Evolutionary conservation across 1,284 basidiomycete species (phyloP).

Genomic region (Pyrrhoderma noxium): DNA sequence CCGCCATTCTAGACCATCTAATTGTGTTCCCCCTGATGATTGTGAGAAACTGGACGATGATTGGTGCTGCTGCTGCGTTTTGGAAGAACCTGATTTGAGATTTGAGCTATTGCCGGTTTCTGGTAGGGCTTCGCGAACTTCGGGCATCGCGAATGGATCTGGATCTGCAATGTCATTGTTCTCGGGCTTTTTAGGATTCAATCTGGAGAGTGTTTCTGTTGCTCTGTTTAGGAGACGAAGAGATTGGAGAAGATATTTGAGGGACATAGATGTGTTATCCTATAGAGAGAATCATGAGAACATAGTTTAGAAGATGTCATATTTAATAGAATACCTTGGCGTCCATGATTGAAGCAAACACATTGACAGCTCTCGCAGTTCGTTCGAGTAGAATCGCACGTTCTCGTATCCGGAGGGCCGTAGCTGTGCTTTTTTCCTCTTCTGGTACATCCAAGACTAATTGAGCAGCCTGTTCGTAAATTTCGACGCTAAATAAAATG

Average conservation of each 20-base stretch:
- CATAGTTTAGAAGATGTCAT: constrained; percentile 7
- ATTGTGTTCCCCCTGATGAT: constrained; percentile 32
- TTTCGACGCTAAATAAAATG: constrained; percentile 33
- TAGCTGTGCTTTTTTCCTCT: constrained; percentile 40
- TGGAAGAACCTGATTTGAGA: neutral
- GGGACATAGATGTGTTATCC: constrained; percentile 58
- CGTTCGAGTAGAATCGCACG: constrained; percentile 57
- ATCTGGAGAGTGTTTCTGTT: constrained; percentile 58
- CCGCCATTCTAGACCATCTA: constrained; percentile 65
- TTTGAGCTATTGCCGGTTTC: constrained; percentile 12
- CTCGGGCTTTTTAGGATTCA: constrained; percentile 34
- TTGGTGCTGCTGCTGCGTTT: too few species aligned
- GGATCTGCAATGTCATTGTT: constrained; percentile 28
- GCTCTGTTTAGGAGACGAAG: constrained; percentile 79
- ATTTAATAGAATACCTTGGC: constrained; percentile 42
- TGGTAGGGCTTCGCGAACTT: constrained; percentile 31
- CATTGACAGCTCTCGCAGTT: constrained; percentile 62
- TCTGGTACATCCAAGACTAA: constrained; percentile 35
- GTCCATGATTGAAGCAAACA: constrained; percentile 62
- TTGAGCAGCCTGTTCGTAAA: constrained; percentile 52
- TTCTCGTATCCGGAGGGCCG: constrained; percentile 48
- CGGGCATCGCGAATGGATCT: constrained; percentile 55
- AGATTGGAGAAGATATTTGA: constrained; percentile 61
- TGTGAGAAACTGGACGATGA: constrained; percentile 15
- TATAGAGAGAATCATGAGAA: constrained; percentile 28